Conservation (phyloP, 2,329 filamentous ascomycete species). For the Thielaviopsis populi region DNA sequence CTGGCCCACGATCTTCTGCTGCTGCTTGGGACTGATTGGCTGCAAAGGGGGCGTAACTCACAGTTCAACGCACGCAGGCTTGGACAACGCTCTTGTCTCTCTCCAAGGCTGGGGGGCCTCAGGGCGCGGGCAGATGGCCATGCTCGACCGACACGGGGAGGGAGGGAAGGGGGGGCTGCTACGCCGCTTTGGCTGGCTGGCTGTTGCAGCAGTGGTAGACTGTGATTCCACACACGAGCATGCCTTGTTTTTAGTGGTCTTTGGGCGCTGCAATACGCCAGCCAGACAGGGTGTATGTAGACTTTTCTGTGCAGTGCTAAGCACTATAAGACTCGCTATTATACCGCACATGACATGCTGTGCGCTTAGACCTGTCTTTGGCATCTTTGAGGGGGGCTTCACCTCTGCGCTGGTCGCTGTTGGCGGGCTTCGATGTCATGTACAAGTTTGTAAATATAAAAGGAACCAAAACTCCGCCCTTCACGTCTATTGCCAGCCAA, state of each 20-base stretch:
- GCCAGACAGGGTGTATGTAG: not conserved
- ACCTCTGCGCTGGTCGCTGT: not conserved
- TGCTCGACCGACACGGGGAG: not conserved
- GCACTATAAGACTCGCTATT: not conserved
- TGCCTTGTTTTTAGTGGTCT: not conserved
- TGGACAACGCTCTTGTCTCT: too few relatives aligned
- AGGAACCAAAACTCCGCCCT: not conserved
- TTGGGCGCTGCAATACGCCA: not conserved
- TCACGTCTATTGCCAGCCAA: not conserved
- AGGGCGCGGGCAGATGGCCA: not conserved
- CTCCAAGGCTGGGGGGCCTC: not conserved
- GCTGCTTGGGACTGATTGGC: not conserved
- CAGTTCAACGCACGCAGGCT: too few relatives aligned
- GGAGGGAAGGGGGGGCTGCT: too few relatives aligned
- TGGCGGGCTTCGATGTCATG: not conserved
- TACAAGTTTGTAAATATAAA: not conserved
- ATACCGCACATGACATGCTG: not conserved
- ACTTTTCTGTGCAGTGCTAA: not conserved
- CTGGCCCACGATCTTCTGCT: not conserved
- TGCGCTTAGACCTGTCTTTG: slow-evolving; percentile 4
- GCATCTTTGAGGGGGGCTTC: not conserved
- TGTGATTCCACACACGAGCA: too few relatives aligned
- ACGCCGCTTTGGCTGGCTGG: not conserved
- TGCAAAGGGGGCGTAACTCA: not conserved
- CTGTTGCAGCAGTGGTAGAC: too few relatives aligned